A percentile compares a stretch with the other conserved stretches of the same genome.
Conservation (phyloP, 441 rosid species). For the Adansonia grandidieri region DNA sequence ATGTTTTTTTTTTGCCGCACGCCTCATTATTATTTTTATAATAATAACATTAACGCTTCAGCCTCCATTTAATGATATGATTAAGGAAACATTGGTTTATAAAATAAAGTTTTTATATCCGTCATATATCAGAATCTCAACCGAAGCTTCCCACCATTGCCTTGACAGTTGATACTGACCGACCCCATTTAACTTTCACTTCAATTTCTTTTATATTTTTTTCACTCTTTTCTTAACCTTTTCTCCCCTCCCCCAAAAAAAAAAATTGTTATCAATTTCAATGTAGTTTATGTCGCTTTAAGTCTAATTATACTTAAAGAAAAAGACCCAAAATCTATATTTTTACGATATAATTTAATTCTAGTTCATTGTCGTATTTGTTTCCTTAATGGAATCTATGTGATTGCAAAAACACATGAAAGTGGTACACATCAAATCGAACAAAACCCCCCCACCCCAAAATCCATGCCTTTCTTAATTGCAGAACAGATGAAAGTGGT, state of each 20-base stretch:
- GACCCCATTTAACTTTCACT: neutral
- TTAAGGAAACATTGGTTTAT: neutral
- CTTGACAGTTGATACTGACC: slow-evolving; percentile 18
- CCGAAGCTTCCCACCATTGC: slow-evolving; percentile 1
- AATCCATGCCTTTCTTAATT: slow-evolving; percentile 17
- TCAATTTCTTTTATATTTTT: neutral
- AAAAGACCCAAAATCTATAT: neutral
- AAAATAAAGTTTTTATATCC: neutral
- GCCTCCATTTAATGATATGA: neutral
- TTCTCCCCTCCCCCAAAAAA: neutral
- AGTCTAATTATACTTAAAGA: neutral
- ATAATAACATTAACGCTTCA: neutral
- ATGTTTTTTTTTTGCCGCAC: neutral
- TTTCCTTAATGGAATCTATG: slow-evolving; percentile 37
- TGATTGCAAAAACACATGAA: slow-evolving; percentile 22
- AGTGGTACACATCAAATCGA: slow-evolving; percentile 40
- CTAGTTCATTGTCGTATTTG: slow-evolving; percentile 37
- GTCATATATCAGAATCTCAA: slow-evolving; percentile 15
- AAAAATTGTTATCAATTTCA: neutral
- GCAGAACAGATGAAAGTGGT: slow-evolving; percentile 14
- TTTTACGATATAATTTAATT: neutral
- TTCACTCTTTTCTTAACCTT: neutral
- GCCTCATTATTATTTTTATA: neutral
- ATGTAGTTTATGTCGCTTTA: neutral
- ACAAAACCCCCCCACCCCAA: neutral